Evolutionary conservation across 23 red algal genomes (phyloP), one percentile per base, ranked within the genome.

Genomic region (Gracilariopsis chorda): DNA sequence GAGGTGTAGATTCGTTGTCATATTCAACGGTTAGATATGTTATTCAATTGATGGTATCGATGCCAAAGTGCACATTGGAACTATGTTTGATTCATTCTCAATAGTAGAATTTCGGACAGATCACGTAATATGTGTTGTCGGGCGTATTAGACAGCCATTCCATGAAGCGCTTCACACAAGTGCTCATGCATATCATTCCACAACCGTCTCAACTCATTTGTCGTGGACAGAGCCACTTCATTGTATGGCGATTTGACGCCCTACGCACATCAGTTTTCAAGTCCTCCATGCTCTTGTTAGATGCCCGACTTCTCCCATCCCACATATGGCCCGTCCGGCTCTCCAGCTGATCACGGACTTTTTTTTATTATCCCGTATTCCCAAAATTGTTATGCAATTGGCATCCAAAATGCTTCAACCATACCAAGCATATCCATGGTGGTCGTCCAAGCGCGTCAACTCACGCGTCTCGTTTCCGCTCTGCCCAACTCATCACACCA

Each of bases 21-120:
- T 89, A 89, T 77, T 65, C 85, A 77, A 69, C 72, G 20, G 48
- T 89, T 41, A 43, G 85, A 48, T 89, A 89, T 51, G 85, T 89
- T 30, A 77, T 40, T 19, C 70, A 14, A 13, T 63, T 32, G 48
- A 43, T 32, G 42, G 61, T 47, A 49, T 78, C n/a, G 85, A 89
- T 21, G 85, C 85, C 0, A 69, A 89, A 27, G 85, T 89, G 21
- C 85, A 89, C 56, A 34, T 78, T 20, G 85, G 85, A n/a, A 89
- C 85, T 27, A 69, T 89, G 13, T 89, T 89, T 35, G 85, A 89
- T 45, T 77, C 85, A 34, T 89, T 89, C 69, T 89, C 85, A 51
- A 77, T 89, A 13, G 57, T 89, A 21, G 85, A 89, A 42, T 89
- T 89, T 47, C 69, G 85, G 4, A 89, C 85, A 41, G 85, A 89